These are phyloP conservation scores for Phytophthora sansomeana DNA, from an alignment of 352 stramenopile species.

Conservation along the genomic window DNA sequence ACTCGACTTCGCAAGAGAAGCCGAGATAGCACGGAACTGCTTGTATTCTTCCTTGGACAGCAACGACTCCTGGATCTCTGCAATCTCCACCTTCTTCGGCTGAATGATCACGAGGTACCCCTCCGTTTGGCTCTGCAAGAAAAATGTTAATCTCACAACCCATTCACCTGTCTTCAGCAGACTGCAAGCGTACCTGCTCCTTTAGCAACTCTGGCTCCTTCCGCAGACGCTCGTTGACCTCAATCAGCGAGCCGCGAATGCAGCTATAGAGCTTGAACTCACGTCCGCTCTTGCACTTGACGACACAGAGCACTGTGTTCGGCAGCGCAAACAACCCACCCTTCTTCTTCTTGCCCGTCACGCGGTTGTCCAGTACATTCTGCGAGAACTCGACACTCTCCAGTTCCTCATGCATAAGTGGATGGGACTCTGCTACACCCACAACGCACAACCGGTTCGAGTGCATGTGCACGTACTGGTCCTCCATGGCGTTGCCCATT, in stretches of 20 bases:
- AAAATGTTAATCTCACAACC: background rate
- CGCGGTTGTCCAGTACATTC: slow-evolving; percentile 72
- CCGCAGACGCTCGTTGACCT: slow-evolving; percentile 77
- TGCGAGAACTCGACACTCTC: slow-evolving; percentile 68
- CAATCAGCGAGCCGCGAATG: slow-evolving; percentile 82
- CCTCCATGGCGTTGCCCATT: slow-evolving; percentile 70
- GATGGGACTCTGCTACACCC: slow-evolving; percentile 72
- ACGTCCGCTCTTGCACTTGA: slow-evolving; percentile 70
- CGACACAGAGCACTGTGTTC: slow-evolving; percentile 67
- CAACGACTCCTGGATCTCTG: slow-evolving; percentile 85
- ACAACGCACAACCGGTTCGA: slow-evolving; percentile 89
- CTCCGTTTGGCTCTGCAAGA: slow-evolving; percentile 65
- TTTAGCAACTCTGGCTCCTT: slow-evolving; percentile 69
- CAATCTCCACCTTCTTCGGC: slow-evolving; percentile 79
- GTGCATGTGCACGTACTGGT: slow-evolving; percentile 92
- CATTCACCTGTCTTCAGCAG: background rate
- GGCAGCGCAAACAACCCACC: slow-evolving; percentile 78
- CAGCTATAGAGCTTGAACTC: slow-evolving; percentile 79
- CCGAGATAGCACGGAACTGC: slow-evolving; percentile 63
- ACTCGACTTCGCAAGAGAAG: slow-evolving; percentile 11
- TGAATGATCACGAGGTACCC: slow-evolving; percentile 87
- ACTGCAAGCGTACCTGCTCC: slow-evolving; percentile 41
- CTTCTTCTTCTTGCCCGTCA: slow-evolving; percentile 91
- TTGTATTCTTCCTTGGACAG: slow-evolving; percentile 83
- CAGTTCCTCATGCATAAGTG: slow-evolving; percentile 70